Conservation (phyloP, 306 rosid genomes). For the Lagenaria siceraria region DNA sequence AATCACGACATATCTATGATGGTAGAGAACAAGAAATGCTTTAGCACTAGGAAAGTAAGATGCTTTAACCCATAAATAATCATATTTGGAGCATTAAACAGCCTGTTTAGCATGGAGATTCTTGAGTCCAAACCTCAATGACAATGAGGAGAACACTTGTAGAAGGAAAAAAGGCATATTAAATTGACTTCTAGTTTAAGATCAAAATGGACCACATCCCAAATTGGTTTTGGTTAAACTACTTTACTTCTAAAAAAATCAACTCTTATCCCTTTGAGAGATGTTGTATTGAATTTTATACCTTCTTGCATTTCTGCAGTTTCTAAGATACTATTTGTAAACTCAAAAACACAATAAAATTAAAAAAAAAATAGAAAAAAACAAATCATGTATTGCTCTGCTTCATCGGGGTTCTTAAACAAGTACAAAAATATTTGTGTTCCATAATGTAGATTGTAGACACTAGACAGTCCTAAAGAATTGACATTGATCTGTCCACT, state of each 20-base stretch:
- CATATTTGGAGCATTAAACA: conserved; percentile 1
- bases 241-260: neutral
- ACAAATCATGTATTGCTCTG: neutral
- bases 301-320: neutral
- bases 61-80: conserved; percentile 3
- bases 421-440: neutral
- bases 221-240: neutral
- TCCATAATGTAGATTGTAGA: neutral
- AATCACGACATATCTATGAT: neutral
- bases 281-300: neutral
- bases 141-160: neutral
- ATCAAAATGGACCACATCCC: neutral
- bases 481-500: neutral
- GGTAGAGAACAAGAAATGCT: neutral
- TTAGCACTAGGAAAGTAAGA: conserved; percentile 5
- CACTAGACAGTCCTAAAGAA: neutral
- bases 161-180: conserved; percentile 5
- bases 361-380: neutral
- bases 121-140: neutral
- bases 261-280: neutral
- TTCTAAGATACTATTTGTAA: neutral
- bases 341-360: neutral
- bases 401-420: neutral
- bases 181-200: neutral
- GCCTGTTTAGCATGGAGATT: neutral